Base-by-base conservation (phyloP, 1,284 basidiomycete genomes). In the Cutaneotrichosporon arboriforme region DNA sequence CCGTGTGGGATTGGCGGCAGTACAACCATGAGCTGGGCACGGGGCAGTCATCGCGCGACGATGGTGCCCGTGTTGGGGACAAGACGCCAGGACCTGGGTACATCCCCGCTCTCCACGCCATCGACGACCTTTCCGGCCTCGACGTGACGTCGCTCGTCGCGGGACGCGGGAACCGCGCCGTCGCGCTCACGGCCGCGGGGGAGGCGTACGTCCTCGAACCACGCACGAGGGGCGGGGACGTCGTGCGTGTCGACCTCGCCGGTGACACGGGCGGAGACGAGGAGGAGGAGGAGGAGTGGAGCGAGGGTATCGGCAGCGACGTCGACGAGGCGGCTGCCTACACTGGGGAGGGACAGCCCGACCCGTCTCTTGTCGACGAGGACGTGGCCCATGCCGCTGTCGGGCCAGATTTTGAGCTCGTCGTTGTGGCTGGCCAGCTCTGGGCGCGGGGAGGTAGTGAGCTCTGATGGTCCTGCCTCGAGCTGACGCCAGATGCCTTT, bases 381-480 rank as follows among this genome's bases (percentile, higher is more conserved):
- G 36, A 20, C 8, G 34, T 47, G 13, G 8, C 35, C 0, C 21
- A 47, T 21, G 17, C 37, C 21, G 46, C 36, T 4, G 21, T 38
- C 22, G 46, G 46, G 9, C 35, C 35, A 7, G 46, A 38, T 21
- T 47, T 38, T 18, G 35, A 38, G 21, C 21, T 47, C n/a, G 46
- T 31, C 22, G 14, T 47, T 35, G 21, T 20, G 4, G 14, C 14
- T 5, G 46, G 46, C 10, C n/a, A 5, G 22, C 20, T 47, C 4
- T 47, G 46, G 46, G 46, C 22, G 21, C 35, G 36, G 14, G 46
- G 46, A 9, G 26, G 26, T n/a, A 47, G 46, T 47, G 15, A 26
- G 46, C 23, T 4, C 5, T 26, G 12, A 4, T 15, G 9, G 10
- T 10, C 13, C 12, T 9, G 10, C 26, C n/a, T n/a, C 2, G 34